Conservation (phyloP, 345 rosid genomes). For the Hevea brasiliensis region DNA sequence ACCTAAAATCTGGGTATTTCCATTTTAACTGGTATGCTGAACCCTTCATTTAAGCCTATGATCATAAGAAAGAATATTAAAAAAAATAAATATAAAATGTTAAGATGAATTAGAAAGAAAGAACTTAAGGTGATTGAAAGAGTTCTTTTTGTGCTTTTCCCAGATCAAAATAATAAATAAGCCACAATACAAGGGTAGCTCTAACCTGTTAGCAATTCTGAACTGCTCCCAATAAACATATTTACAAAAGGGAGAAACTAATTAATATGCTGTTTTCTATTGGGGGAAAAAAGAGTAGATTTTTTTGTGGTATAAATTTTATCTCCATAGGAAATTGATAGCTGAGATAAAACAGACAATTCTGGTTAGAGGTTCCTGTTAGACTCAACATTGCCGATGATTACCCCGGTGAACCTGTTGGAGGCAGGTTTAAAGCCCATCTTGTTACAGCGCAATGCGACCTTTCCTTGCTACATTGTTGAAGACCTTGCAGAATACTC, state of each 20-base stretch:
- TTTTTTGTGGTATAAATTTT: not conserved
- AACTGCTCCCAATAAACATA: not conserved
- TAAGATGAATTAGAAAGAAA: too few species aligned
- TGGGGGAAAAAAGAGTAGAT: too few species aligned
- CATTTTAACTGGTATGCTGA: too few species aligned
- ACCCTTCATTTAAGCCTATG: too few species aligned
- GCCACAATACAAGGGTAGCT: too few species aligned
- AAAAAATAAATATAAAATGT: too few species aligned
- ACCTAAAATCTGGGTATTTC: too few species aligned
- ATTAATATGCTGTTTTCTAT: not conserved
- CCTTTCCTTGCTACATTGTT: not conserved
- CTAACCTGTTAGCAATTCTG: not conserved
- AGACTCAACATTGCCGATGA: not conserved
- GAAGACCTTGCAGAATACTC: not conserved
- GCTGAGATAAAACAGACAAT: not conserved
- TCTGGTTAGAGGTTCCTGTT: constrained; percentile 17
- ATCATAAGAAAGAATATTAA: too few species aligned
- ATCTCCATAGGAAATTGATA: not conserved
- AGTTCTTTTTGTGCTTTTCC: too few species aligned
- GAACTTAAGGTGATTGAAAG: too few species aligned
- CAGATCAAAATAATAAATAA: too few species aligned
- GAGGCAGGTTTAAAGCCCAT: not conserved
- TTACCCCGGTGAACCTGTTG: not conserved
- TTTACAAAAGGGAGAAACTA: constrained; percentile 13
- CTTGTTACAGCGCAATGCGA: not conserved